Conservation (phyloP, 2,329 filamentous ascomycete genomes). For the Taxawa tesnikishii region DNA sequence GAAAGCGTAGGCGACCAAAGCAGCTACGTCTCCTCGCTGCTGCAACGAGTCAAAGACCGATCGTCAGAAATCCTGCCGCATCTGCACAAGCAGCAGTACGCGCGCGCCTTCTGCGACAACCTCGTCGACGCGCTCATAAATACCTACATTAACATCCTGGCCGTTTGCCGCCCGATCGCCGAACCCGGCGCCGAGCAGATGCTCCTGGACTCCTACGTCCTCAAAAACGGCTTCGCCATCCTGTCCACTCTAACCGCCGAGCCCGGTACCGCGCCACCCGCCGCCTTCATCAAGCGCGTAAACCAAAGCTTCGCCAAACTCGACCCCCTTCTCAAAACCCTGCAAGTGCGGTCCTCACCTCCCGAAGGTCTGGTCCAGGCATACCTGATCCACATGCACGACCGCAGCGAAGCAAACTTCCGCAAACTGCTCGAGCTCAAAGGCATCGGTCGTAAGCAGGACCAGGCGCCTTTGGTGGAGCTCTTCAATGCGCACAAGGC, state of each 20-base stretch:
- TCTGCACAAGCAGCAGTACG: conserved; percentile 84
- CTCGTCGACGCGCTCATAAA: conserved; percentile 78
- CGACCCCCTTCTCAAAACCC: conserved; percentile 86
- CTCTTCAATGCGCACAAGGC: conserved; percentile 79
- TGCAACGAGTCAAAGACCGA: conserved; percentile 59
- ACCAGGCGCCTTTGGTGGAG: conserved; percentile 73
- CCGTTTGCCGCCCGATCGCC: conserved; percentile 79
- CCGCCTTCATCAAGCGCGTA: conserved; percentile 73
- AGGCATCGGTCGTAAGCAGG: conserved; percentile 66
- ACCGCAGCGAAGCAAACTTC: conserved; percentile 90
- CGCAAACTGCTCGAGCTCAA: conserved; percentile 92
- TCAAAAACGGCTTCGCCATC: conserved; percentile 66
- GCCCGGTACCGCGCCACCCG: conserved; percentile 38
- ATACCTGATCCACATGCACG: conserved; percentile 92
- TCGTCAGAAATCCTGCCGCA: conserved; percentile 63
- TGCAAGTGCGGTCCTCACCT: conserved; percentile 84
- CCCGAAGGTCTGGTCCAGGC: conserved; percentile 92
- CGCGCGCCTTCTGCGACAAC: conserved; percentile 88
- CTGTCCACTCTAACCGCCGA: conserved; percentile 52
- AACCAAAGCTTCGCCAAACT: conserved; percentile 74
- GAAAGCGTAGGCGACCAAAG: conserved; percentile 90
- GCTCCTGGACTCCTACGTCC: conserved; percentile 85
- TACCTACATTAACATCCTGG: conserved; percentile 70
- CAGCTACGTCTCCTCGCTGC: conserved; percentile 73
- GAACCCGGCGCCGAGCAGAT: conserved; percentile 96